Conservation (phyloP, 441 rosid species). For the Isatis lusitanica region DNA sequence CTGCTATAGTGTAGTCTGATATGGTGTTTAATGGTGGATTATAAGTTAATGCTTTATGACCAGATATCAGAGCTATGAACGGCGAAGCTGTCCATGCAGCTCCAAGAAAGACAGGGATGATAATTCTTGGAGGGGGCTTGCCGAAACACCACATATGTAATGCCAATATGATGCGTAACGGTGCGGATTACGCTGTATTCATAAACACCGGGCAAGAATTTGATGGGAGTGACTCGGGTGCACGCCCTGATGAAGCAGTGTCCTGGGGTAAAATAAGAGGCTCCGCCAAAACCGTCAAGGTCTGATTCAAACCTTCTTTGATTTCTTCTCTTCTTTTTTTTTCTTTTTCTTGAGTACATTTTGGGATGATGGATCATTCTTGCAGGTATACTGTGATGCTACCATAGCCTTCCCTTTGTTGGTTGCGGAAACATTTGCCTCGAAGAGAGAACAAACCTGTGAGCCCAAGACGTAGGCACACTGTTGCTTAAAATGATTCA, state of each 20-base stretch:
- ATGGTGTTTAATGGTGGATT: neutral
- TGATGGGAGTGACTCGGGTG: slow-evolving; percentile 98
- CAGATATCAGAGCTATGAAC: slow-evolving; percentile 86
- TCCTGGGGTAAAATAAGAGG: slow-evolving; percentile 92
- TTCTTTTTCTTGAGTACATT: neutral
- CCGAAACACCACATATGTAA: slow-evolving; percentile 97
- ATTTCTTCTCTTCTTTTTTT: neutral
- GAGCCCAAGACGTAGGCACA: slow-evolving; percentile 10
- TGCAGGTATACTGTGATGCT: slow-evolving; percentile 90
- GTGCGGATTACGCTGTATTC: slow-evolving; percentile 91
- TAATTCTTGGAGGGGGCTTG: slow-evolving; percentile 88
- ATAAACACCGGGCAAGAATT: slow-evolving; percentile 91
- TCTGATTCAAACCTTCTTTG: slow-evolving; percentile 11
- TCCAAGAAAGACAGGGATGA: slow-evolving; percentile 83
- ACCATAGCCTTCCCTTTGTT: slow-evolving; percentile 88
- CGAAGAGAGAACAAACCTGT: slow-evolving; percentile 39
- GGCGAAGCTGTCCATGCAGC: slow-evolving; percentile 78
- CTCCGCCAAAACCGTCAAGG: slow-evolving; percentile 88
- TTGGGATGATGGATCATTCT: slow-evolving; percentile 16
- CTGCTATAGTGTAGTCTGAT: neutral
- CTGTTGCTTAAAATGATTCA: neutral
- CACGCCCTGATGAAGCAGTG: slow-evolving; percentile 90
- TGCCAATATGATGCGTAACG: slow-evolving; percentile 98
- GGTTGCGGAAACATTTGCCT: slow-evolving; percentile 90
- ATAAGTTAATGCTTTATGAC: neutral